These are phyloP conservation scores for Coelastrella sp. DNA, from an alignment of 139 green algal genomes.

Conservation along the genomic window DNA sequence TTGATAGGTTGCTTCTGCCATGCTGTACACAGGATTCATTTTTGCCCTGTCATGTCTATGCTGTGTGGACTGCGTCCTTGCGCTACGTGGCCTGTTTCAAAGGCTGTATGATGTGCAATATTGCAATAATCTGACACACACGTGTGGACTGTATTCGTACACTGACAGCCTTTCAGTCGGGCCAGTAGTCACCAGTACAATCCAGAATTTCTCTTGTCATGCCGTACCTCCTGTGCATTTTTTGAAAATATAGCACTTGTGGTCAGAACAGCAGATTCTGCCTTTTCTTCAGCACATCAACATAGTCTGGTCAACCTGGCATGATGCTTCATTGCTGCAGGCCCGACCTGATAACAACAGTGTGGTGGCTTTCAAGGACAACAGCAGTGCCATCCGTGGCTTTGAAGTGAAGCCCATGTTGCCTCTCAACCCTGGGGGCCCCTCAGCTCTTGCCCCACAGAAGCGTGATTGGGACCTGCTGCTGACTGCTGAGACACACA, in stretches of 20 bases:
- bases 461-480: conserved; percentile 95
- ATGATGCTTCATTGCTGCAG: background rate
- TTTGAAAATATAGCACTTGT: too few species aligned
- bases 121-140: conserved; percentile 4
- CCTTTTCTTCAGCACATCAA: too few species aligned
- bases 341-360: conserved; percentile 84
- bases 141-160: conserved; percentile 80
- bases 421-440: conserved; percentile 79
- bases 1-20: too few species aligned
- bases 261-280: too few species aligned
- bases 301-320: too few species aligned
- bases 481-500: conserved; percentile 99
- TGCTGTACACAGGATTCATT: too few species aligned
- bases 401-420: conserved; percentile 82
- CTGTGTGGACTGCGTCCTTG: too few species aligned
- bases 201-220: too few species aligned
- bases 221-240: too few species aligned
- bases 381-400: conserved; percentile 94
- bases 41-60: too few species aligned
- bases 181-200: too few species aligned
- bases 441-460: conserved; percentile 75
- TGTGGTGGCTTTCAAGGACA: conserved; percentile 99
- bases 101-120: conserved; percentile 3
- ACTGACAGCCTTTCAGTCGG: conserved; percentile 92
- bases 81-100: too few species aligned